Percentiles rank a stretch among this genome's conserved stretches.
Conservation (phyloP, 345 rosid genomes). For the Salix viminalis region DNA sequence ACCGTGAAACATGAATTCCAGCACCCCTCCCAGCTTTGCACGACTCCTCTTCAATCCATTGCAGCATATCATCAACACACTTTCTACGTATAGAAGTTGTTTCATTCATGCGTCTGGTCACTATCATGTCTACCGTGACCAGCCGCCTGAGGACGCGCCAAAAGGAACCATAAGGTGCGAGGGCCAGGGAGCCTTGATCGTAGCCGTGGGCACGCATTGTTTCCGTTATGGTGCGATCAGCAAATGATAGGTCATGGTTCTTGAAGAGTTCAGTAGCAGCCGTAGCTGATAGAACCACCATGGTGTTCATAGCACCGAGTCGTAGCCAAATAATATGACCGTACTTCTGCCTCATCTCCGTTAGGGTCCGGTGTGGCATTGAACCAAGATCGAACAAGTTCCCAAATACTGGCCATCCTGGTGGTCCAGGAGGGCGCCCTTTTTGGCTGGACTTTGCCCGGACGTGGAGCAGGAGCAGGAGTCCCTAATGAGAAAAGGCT, state of each 20-base stretch:
- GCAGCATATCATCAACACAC: constrained; percentile 40
- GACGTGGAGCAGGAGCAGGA: constrained; percentile 1
- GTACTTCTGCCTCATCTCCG: constrained; percentile 28
- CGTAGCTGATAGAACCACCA: constrained; percentile 46
- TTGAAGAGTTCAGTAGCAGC: constrained; percentile 50
- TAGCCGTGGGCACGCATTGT: constrained; percentile 39
- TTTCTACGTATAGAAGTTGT: constrained; percentile 32
- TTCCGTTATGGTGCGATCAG: constrained; percentile 45
- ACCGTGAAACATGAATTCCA: constrained; percentile 35
- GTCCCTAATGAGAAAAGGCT: background rate
- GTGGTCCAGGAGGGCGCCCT: constrained; percentile 50
- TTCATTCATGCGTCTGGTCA: constrained; percentile 38
- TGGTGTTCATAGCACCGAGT: constrained; percentile 43
- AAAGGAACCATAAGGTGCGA: constrained; percentile 48
- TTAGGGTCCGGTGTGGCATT: constrained; percentile 46
- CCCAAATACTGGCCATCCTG: constrained; percentile 60
- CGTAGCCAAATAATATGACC: constrained; percentile 46
- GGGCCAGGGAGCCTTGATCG: constrained; percentile 39
- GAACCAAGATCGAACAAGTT: constrained; percentile 49
- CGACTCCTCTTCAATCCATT: constrained; percentile 45
- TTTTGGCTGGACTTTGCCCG: background rate
- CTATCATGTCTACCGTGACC: constrained; percentile 47
- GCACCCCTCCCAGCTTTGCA: background rate
- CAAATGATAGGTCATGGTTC: constrained; percentile 49
- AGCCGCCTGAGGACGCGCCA: constrained; percentile 49